A percentile compares a stretch with the other conserved stretches of the same genome.
Evolutionary conservation across 345 rosid genomes (phyloP).

Genomic region (Eucalyptus camaldulensis): DNA sequence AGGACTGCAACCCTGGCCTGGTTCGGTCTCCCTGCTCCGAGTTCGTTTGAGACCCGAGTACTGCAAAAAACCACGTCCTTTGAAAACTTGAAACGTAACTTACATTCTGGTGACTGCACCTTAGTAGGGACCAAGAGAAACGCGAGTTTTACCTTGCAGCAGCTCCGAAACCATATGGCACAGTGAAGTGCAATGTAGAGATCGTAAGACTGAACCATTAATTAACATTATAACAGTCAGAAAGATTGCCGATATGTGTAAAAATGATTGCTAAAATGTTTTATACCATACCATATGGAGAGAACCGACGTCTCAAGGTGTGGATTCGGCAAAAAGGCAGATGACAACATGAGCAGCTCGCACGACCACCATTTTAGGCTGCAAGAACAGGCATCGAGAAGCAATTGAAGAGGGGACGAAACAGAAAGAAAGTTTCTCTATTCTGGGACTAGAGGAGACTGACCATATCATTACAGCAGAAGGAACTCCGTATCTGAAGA

Average conservation of each 20-base stretch:
- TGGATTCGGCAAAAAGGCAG: constrained; percentile 48
- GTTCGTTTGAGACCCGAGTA: constrained; percentile 39
- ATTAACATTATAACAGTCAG: background rate
- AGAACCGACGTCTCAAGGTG: constrained; percentile 56
- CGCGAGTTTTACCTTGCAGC: constrained; percentile 19
- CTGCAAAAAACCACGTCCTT: background rate
- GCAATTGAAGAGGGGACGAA: background rate
- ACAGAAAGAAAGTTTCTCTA: background rate
- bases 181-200: constrained; percentile 30
- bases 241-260: background rate
- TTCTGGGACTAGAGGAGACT: background rate
- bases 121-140: background rate
- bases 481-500: constrained; percentile 23
- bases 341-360: constrained; percentile 36
- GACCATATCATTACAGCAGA: constrained; percentile 47
- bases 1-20: constrained; percentile 12
- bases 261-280: background rate
- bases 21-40: constrained; percentile 31
- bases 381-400: background rate
- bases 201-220: constrained; percentile 19
- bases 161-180: constrained; percentile 31
- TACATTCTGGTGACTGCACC: background rate
- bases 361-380: constrained; percentile 69
- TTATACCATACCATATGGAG: constrained; percentile 33
- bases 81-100: background rate